These are phyloP conservation scores for Colletotrichum musicola DNA, from an alignment of 2,329 filamentous ascomycete genomes.

Conservation along the genomic window DNA sequence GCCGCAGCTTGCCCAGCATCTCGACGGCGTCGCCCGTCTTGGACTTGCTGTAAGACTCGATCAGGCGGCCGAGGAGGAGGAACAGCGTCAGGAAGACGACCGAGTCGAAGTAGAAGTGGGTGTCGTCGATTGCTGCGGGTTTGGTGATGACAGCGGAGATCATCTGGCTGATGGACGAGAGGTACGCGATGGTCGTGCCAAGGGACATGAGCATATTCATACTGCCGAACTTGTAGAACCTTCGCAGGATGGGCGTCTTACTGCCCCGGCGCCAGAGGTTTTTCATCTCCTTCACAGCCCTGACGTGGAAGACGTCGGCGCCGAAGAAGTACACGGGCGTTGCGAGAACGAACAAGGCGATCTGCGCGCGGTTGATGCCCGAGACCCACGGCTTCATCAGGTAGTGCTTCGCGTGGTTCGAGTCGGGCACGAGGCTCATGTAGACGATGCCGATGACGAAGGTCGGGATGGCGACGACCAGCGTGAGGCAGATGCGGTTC, in stretches of 20 bases:
- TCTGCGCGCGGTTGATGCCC: conserved; percentile 81
- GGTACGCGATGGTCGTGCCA: conserved; percentile 88
- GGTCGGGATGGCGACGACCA: conserved; percentile 80
- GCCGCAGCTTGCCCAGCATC: conserved; percentile 81
- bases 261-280: conserved; percentile 84
- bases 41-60: conserved; percentile 92
- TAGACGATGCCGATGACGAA: conserved; percentile 91
- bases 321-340: conserved; percentile 90
- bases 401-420: conserved; percentile 70
- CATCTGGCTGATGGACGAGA: conserved; percentile 84
- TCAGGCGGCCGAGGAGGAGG: conserved; percentile 78
- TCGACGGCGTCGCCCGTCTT: conserved; percentile 90
- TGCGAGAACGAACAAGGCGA: conserved; percentile 83
- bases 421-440: conserved; percentile 81
- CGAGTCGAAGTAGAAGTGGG: conserved; percentile 86
- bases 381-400: conserved; percentile 78
- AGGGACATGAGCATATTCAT: conserved; percentile 96
- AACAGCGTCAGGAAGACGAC: conserved; percentile 94
- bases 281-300: conserved; percentile 82
- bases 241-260: conserved; percentile 76
- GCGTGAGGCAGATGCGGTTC: conserved; percentile 76
- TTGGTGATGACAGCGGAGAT: conserved; percentile 67
- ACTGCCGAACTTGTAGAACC: conserved; percentile 94
- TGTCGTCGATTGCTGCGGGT: conserved; percentile 55
- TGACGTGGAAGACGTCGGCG: conserved; percentile 85